A percentile compares a stretch with the other conserved stretches of the same genome.
phyloP scores from a whole-genome alignment of 148 eudicot genomes.

The Euryodendron excelsum region DNA sequence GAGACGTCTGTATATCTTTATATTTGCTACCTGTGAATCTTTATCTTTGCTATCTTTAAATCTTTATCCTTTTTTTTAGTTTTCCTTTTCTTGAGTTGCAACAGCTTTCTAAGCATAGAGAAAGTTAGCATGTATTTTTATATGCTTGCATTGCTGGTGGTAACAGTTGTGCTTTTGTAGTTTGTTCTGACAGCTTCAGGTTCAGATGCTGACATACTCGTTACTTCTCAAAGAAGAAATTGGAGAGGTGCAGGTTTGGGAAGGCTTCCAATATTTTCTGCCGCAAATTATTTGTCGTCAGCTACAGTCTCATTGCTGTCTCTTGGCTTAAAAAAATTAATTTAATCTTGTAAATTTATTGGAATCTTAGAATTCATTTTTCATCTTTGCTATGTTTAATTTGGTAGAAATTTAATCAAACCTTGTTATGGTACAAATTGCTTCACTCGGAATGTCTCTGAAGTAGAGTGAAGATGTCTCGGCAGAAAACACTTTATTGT shows the following conservation, averaged over 20 bases:
- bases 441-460: background rate
- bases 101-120: background rate
- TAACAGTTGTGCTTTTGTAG: constrained; percentile 31
- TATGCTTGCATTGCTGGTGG: background rate
- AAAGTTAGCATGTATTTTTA: constrained; percentile 3
- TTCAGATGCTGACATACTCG: constrained; percentile 70
- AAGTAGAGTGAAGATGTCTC: background rate
- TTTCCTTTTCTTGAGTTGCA: constrained; percentile 4
- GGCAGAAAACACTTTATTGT: background rate
- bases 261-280: constrained; percentile 82
- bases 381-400: background rate
- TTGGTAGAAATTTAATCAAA: background rate
- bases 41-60: background rate
- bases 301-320: constrained; percentile 21
- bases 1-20: too few relatives aligned
- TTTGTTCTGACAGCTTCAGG: constrained; percentile 93
- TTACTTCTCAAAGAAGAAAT: constrained; percentile 58
- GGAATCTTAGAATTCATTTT: background rate
- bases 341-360: background rate
- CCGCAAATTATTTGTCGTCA: constrained; percentile 77
- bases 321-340: background rate
- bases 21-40: too few relatives aligned
- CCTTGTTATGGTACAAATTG: background rate
- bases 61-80: background rate
- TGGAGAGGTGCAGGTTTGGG: constrained; percentile 78